These are phyloP conservation scores for Colletotrichum plurivorum DNA, from an alignment of 2,329 filamentous ascomycete species.

Conservation along the genomic window DNA sequence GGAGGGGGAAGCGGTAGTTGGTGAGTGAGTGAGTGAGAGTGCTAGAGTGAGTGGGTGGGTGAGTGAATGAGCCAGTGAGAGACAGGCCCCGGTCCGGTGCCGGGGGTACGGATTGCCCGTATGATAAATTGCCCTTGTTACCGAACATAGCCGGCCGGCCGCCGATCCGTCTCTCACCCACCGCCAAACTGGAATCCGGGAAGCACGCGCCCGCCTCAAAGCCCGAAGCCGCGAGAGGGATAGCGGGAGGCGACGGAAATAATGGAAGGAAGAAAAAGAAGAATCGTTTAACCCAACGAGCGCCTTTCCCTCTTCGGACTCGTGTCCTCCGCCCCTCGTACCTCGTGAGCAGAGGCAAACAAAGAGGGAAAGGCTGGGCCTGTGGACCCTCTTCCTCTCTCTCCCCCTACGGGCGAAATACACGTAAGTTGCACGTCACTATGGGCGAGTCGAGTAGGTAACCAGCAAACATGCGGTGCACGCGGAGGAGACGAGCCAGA, in stretches of 20 bases:
- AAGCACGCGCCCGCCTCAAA: background rate
- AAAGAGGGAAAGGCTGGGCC: background rate
- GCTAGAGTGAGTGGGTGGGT: too few species aligned
- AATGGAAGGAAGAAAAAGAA: too few species aligned
- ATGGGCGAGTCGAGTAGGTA: background rate
- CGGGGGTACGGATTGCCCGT: background rate
- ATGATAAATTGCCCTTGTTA: slow-evolving; percentile 3
- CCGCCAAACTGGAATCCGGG: slow-evolving; percentile 7
- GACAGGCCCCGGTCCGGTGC: slow-evolving; percentile 1
- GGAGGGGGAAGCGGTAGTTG: background rate
- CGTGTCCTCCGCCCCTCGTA: background rate
- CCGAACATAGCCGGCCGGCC: slow-evolving; percentile 31
- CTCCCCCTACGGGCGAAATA: slow-evolving; percentile 12
- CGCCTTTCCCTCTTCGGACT: slow-evolving; percentile 3
- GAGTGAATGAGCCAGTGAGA: too few species aligned
- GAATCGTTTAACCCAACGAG: background rate
- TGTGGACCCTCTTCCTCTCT: background rate
- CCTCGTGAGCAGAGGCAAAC: background rate
- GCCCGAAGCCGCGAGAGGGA: slow-evolving; percentile 1
- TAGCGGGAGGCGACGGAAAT: slow-evolving; percentile 16
- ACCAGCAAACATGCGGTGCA: background rate
- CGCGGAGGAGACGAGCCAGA: background rate
- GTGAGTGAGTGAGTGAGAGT: too few species aligned
- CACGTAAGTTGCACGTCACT: slow-evolving; percentile 15
- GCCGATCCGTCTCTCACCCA: slow-evolving; percentile 14